Base-by-base conservation (phyloP, 352 stramenopile genomes). In the Phytophthora capsici region DNA sequence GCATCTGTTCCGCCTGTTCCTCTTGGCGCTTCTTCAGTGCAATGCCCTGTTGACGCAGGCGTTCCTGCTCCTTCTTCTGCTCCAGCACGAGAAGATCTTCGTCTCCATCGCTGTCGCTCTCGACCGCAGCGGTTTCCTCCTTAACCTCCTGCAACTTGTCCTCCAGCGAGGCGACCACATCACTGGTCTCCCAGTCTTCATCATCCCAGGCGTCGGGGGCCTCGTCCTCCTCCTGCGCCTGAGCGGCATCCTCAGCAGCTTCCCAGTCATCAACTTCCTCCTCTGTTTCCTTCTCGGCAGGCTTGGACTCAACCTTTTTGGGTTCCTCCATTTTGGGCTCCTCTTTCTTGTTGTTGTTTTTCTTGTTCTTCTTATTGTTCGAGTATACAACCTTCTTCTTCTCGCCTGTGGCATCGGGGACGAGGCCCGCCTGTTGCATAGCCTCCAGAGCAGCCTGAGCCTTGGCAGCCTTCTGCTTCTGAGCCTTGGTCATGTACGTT, bases 401-500 rank as follows among this genome's bases (percentile, higher is more conserved):
- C 60, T 97, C 93, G 25, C 84, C 83, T 1, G 57, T 63, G n/a
- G 67, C 76, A 3, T 82, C 77, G 12, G 65, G 70, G 26, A 97
- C 80, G 47, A 99, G 89, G 32, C 95, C 95, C 6, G 94, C 91
- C 36, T 93, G 89, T 65, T 95, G 85, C 95, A 99, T 96, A 12
- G 91, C 89, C 66, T 98, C 88, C 16, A 98, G 70, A 32, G 94
- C 82, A 12, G 91, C 88, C 69, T 98, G 82, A 16, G 94, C 91
- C 52, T 91, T 80, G 45, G 81, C 82, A 0, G 86, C 90, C 80
- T 99, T 98, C 58, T 97, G 82, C 73, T 98, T 99, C 77, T 99
- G 95, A 36, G 93, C 94, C 80, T 99, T 99, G n/a, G 97, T 99
- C 95, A 98, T 99, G 85, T 99, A 99, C 48, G 95, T 99, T 49